These are phyloP conservation scores for Lecanosticta acicola DNA, from an alignment of 2,329 filamentous ascomycete species.

Conservation along the genomic window DNA sequence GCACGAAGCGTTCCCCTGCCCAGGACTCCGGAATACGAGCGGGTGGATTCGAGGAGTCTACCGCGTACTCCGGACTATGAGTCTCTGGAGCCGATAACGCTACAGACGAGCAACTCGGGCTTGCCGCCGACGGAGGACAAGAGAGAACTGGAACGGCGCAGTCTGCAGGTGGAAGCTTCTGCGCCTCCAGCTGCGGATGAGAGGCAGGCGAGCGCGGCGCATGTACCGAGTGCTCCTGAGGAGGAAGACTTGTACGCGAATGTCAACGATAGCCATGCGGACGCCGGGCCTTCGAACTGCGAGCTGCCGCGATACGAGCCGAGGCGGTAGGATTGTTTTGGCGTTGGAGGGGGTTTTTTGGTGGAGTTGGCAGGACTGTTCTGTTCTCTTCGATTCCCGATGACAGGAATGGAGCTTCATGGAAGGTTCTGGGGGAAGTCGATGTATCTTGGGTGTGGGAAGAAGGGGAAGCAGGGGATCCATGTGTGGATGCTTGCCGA, in stretches of 20 bases:
- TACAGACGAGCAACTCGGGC: slow-evolving; percentile 1
- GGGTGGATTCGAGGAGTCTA: neutral
- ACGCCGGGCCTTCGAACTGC: slow-evolving; percentile 3
- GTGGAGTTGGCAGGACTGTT: neutral
- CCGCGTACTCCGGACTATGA: slow-evolving; percentile 9
- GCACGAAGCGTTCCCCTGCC: slow-evolving; percentile 13
- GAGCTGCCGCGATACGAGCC: slow-evolving; percentile 17
- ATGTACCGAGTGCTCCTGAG: slow-evolving; percentile 12
- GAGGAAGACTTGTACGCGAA: slow-evolving; percentile 13
- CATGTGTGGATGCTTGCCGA: too few species aligned
- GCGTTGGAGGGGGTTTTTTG: neutral
- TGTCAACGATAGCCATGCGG: slow-evolving; percentile 11
- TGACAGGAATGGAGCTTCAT: too few species aligned
- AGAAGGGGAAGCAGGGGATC: too few species aligned
- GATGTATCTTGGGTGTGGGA: too few species aligned
- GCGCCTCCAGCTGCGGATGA: slow-evolving; percentile 30
- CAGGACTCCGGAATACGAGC: slow-evolving; percentile 14
- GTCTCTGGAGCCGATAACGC: slow-evolving; percentile 5
- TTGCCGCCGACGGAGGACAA: slow-evolving; percentile 64
- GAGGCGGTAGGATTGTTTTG: neutral
- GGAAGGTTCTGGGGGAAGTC: too few species aligned
- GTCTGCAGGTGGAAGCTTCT: slow-evolving; percentile 39
- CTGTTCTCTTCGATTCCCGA: too few species aligned
- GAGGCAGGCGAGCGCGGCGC: slow-evolving; percentile 10
- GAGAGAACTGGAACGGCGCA: slow-evolving; percentile 60